phyloP scores from a whole-genome alignment of 495 filamentous ascomycete genomes.

The Aspergillus conjunctus region DNA sequence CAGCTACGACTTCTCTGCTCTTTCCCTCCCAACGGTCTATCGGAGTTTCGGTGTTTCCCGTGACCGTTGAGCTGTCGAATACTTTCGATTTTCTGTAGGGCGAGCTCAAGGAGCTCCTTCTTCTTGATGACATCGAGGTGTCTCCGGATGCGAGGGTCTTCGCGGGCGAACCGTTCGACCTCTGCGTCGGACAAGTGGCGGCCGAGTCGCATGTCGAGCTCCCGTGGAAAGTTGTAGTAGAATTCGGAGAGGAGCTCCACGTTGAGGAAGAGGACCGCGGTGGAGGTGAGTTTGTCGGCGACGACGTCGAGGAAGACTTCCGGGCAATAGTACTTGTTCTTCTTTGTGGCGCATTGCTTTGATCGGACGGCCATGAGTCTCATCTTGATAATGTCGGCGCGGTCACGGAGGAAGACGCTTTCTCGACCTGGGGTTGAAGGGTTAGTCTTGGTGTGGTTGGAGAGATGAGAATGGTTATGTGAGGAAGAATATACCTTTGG shows the following conservation, averaged over 20 bases:
- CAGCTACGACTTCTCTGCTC: constrained; percentile 39
- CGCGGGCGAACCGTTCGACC: constrained; percentile 85
- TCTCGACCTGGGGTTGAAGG: constrained; percentile 67
- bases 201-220: constrained; percentile 86
- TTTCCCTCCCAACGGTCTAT: constrained; percentile 34
- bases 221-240: constrained; percentile 93
- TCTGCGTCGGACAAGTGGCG: constrained; percentile 74
- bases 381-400: constrained; percentile 87
- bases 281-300: constrained; percentile 90
- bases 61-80: constrained; percentile 73
- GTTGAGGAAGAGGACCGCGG: constrained; percentile 95
- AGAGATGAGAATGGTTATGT: not conserved
- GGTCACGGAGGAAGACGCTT: constrained; percentile 88
- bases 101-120: constrained; percentile 91
- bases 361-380: constrained; percentile 81
- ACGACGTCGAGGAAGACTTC: constrained; percentile 97
- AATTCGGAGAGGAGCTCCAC: constrained; percentile 96
- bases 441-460: constrained; percentile 20
- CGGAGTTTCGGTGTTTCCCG: constrained; percentile 31
- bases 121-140: constrained; percentile 89
- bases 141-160: constrained; percentile 83
- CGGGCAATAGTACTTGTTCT: constrained; percentile 95
- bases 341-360: constrained; percentile 76
- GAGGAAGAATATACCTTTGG: constrained; percentile 61
- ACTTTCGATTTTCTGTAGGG: constrained; percentile 90